These are phyloP conservation scores for Septoria linicola DNA, from an alignment of 2,329 filamentous ascomycete genomes.

Conservation along the genomic window DNA sequence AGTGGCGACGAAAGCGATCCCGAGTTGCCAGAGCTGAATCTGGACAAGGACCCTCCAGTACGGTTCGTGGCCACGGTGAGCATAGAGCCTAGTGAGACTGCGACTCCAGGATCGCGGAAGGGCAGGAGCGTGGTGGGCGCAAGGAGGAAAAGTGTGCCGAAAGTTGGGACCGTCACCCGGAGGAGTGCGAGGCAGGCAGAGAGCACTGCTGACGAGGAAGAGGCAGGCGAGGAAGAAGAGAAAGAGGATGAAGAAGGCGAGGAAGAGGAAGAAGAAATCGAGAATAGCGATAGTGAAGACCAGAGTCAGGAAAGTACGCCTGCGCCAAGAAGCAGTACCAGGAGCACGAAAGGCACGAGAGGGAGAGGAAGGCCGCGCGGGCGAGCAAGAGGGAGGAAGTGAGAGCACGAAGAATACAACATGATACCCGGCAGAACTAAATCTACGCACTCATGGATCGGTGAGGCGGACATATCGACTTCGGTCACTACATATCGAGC, in stretches of 20 bases:
- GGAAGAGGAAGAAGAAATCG: conserved; percentile 27
- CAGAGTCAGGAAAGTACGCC: conserved; percentile 23
- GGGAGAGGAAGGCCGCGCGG: conserved; percentile 1
- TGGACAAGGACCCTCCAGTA: conserved; percentile 35
- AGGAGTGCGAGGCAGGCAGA: conserved; percentile 33
- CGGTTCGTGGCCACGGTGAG: conserved; percentile 37
- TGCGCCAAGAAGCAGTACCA: conserved; percentile 13
- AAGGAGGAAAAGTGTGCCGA: conserved; percentile 21
- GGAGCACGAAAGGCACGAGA: conserved; percentile 14
- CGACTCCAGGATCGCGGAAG: conserved; percentile 22
- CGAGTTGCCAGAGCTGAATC: conserved; percentile 35
- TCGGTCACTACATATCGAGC: too few species aligned
- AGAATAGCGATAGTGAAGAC: conserved; percentile 26
- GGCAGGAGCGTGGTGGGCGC: conserved; percentile 19
- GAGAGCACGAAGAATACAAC: neutral
- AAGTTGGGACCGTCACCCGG: conserved; percentile 21
- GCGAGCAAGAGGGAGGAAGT: conserved; percentile 5
- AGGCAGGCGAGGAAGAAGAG: conserved; percentile 29
- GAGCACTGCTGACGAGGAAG: conserved; percentile 29
- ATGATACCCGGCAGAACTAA: too few species aligned
- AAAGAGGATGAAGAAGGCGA: conserved; percentile 29
- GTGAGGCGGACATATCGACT: too few species aligned
- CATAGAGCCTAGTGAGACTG: conserved; percentile 31
- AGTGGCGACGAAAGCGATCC: conserved; percentile 26
- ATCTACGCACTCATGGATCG: too few species aligned